phyloP scores from a whole-genome alignment of 768 basidiomycete species.

The Lentinula boryana region DNA sequence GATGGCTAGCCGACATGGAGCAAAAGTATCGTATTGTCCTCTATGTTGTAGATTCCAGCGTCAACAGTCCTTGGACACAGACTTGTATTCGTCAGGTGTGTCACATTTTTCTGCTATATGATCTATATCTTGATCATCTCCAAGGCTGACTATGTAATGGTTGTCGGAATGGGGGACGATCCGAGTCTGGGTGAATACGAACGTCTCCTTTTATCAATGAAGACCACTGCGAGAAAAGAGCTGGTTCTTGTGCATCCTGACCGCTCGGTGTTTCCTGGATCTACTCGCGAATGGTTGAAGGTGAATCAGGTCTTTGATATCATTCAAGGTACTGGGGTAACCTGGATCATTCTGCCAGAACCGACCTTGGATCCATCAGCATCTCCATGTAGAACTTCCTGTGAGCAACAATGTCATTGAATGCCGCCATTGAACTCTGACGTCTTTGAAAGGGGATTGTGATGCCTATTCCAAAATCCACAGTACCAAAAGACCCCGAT shows the following conservation, averaged over 20 bases:
- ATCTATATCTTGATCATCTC: not conserved
- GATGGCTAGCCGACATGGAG: slow-evolving; percentile 95
- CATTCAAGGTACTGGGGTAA: not conserved
- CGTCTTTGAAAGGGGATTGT: slow-evolving; percentile 52
- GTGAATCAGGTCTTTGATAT: slow-evolving; percentile 27
- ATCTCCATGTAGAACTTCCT: slow-evolving; percentile 90
- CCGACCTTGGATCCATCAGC: slow-evolving; percentile 94
- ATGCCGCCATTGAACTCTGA: slow-evolving; percentile 5
- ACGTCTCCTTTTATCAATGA: slow-evolving; percentile 86
- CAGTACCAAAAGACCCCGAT: slow-evolving; percentile 73
- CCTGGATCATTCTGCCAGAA: slow-evolving; percentile 40
- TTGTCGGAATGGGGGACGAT: slow-evolving; percentile 92
- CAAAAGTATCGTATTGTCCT: slow-evolving; percentile 90
- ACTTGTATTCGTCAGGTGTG: slow-evolving; percentile 91
- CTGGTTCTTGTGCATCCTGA: slow-evolving; percentile 91
- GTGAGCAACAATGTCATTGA: slow-evolving; percentile 31
- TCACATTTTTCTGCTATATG: not conserved
- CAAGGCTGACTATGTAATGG: slow-evolving; percentile 89
- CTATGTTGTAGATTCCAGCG: slow-evolving; percentile 94
- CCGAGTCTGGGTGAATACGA: slow-evolving; percentile 92
- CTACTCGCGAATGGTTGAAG: slow-evolving; percentile 94
- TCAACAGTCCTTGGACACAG: slow-evolving; percentile 95
- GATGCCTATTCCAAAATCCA: slow-evolving; percentile 54
- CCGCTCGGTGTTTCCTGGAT: slow-evolving; percentile 81
- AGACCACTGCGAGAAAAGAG: slow-evolving; percentile 98